A percentile compares a stretch with the other conserved stretches of the same genome.
phyloP scores from a whole-genome alignment of 805 yeast species.

The Ogataea minuta region DNA sequence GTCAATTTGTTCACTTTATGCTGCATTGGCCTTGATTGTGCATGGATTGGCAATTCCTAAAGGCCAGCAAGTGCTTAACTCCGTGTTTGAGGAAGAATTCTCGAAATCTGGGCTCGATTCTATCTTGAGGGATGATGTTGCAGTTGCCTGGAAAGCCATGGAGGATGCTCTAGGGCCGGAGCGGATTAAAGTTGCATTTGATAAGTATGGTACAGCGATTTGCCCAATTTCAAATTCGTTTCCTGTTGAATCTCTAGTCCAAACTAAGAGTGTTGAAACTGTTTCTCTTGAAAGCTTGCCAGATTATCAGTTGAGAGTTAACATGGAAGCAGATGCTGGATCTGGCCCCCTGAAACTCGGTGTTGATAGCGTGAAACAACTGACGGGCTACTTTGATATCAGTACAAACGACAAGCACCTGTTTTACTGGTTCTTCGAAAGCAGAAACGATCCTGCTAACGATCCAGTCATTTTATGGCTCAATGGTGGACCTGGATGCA shows the following conservation, averaged over 20 bases:
- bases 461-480: slow-evolving; percentile 89
- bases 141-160: slow-evolving; percentile 18
- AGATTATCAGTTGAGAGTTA: slow-evolving; percentile 27
- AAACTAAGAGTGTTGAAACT: slow-evolving; percentile 6
- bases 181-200: slow-evolving; percentile 8
- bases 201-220: slow-evolving; percentile 10
- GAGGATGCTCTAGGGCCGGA: slow-evolving; percentile 7
- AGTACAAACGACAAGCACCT: slow-evolving; percentile 68
- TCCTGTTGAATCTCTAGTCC: slow-evolving; percentile 4
- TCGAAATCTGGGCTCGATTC: background rate
- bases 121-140: slow-evolving; percentile 6
- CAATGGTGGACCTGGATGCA: slow-evolving; percentile 95
- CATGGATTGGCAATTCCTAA: background rate
- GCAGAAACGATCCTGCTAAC: slow-evolving; percentile 80
- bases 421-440: slow-evolving; percentile 79
- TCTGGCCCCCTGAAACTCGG: slow-evolving; percentile 65
- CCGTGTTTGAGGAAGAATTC: background rate
- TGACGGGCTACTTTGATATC: slow-evolving; percentile 82
- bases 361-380: slow-evolving; percentile 78
- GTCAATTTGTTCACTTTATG: background rate
- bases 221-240: slow-evolving; percentile 13
- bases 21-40: too few species aligned
- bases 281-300: slow-evolving; percentile 17
- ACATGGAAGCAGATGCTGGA: slow-evolving; percentile 3
- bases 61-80: background rate